A percentile compares a stretch with the other conserved stretches of the same genome.
Conservation (phyloP, 176 grass and related monocot genomes). For the Musa acuminata region DNA sequence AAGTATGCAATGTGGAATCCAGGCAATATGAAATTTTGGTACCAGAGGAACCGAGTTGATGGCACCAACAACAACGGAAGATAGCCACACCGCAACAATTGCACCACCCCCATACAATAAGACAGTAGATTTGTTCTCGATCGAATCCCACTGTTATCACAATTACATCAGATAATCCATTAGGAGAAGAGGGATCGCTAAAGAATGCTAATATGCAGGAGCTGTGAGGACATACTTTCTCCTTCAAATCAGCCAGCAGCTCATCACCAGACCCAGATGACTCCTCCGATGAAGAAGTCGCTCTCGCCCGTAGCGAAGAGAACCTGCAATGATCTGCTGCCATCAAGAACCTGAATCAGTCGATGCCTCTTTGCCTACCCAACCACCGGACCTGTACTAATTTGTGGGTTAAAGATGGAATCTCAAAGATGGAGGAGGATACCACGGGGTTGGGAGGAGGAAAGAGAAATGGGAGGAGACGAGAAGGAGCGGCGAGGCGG, state of each 20-base stretch:
- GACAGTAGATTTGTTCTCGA: conserved; percentile 94
- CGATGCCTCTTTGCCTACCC: background rate
- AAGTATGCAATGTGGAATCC: background rate
- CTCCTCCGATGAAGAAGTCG: conserved; percentile 59
- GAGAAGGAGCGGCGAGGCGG: conserved; percentile 10
- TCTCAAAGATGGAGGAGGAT: conserved; percentile 25
- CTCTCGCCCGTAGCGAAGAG: conserved; percentile 43
- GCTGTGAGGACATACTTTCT: conserved; percentile 37
- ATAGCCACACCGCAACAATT: conserved; percentile 72
- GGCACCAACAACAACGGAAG: conserved; percentile 71
- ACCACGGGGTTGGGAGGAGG: conserved; percentile 19
- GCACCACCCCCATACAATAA: conserved; percentile 86
- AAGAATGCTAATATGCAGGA: conserved; percentile 5
- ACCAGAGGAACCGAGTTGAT: conserved; percentile 96
- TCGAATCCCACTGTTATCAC: conserved; percentile 63
- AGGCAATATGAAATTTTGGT: background rate
- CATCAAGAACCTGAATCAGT: background rate
- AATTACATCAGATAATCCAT: background rate
- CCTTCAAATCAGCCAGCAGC: conserved; percentile 69
- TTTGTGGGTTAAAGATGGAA: background rate
- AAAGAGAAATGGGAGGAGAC: conserved; percentile 10
- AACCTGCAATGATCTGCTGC: conserved; percentile 63
- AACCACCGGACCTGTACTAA: background rate
- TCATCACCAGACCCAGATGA: conserved; percentile 56
- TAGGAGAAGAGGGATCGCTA: background rate